Evolutionary conservation across 352 stramenopile species (phyloP).

Genomic region (Phytophthora citricola): DNA sequence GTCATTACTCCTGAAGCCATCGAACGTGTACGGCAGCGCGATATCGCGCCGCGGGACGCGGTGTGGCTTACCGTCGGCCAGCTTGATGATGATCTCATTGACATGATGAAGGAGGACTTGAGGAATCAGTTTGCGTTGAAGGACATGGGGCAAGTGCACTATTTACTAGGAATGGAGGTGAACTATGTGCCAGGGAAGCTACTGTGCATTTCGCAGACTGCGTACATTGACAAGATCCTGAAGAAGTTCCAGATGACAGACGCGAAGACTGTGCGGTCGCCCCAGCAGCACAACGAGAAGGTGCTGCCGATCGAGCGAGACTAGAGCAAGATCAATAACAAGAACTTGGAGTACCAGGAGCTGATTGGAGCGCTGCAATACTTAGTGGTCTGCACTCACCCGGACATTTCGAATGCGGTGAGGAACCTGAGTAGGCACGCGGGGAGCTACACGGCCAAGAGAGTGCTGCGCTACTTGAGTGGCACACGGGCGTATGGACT

Average conservation of each 20-base stretch:
- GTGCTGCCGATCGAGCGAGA: neutral
- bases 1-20: no score
- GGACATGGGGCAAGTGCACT: slow-evolving; percentile 1
- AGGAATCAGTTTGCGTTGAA: neutral
- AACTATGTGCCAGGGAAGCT: neutral
- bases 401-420: neutral
- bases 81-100: no score
- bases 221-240: neutral
- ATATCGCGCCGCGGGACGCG: no score
- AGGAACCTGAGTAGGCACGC: neutral
- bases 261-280: neutral
- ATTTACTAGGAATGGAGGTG: slow-evolving; percentile 8
- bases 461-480: no score
- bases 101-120: neutral
- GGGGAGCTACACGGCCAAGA: neutral
- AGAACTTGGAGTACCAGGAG: no score
- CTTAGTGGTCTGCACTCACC: neutral
- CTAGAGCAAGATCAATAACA: neutral
- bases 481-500: no score
- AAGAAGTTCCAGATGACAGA: neutral
- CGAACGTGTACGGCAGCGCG: no score
- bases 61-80: no score
- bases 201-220: neutral
- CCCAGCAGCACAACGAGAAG: neutral
- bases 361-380: neutral